These are phyloP conservation scores for Phytopythium aichiense DNA, from an alignment of 352 stramenopile species.

Conservation along the genomic window DNA sequence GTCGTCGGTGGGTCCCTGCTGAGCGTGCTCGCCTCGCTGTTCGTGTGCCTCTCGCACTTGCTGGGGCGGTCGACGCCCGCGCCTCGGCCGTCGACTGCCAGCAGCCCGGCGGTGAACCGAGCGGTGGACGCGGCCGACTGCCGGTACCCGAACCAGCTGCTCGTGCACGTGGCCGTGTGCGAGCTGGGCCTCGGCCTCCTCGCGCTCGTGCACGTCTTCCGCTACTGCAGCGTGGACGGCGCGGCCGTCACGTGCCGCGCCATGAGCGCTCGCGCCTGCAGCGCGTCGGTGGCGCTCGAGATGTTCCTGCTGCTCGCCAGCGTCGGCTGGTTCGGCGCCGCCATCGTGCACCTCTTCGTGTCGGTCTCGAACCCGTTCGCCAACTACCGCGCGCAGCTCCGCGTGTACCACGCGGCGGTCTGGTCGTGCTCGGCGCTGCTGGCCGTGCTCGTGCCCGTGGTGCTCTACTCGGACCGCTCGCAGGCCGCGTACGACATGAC, in stretches of 20 bases:
- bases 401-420: constrained; percentile 49
- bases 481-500: constrained; percentile 41
- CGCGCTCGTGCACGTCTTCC: constrained; percentile 38
- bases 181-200: constrained; percentile 51
- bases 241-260: constrained; percentile 21
- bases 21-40: constrained; percentile 43
- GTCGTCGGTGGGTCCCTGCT: constrained; percentile 43
- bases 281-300: constrained; percentile 31
- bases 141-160: constrained; percentile 48
- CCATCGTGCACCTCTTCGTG: constrained; percentile 69
- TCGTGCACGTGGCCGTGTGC: constrained; percentile 59
- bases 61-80: constrained; percentile 14
- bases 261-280: constrained; percentile 35
- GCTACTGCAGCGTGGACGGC: constrained; percentile 34
- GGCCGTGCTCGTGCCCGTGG: constrained; percentile 31
- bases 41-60: constrained; percentile 55
- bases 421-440: constrained; percentile 46
- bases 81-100: constrained; percentile 19
- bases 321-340: constrained; percentile 64
- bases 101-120: background rate
- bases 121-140: background rate
- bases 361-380: constrained; percentile 74
- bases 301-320: constrained; percentile 59
- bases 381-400: constrained; percentile 60
- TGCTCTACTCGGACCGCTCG: constrained; percentile 32